phyloP scores from a whole-genome alignment of 306 rosid genomes.

The Cajanus cajan region DNA sequence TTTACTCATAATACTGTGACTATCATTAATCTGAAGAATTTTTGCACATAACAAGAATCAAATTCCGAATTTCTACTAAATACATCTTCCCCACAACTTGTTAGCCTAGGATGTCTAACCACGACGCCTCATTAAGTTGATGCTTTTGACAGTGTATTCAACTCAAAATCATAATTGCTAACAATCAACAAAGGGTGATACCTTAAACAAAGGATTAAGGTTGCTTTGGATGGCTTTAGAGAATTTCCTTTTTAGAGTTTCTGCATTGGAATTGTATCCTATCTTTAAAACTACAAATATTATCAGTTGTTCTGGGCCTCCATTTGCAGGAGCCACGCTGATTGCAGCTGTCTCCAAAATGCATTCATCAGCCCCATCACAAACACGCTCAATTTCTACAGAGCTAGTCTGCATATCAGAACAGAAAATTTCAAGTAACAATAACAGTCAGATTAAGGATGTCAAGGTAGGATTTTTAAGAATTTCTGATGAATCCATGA shows the following conservation, averaged over 20 bases:
- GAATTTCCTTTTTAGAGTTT: conserved; percentile 52
- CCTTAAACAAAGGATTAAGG: conserved; percentile 92
- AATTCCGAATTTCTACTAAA: no score
- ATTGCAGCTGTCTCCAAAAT: conserved; percentile 79
- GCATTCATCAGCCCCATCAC: conserved; percentile 69
- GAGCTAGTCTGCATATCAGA: conserved; percentile 62
- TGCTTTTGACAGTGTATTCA: neutral
- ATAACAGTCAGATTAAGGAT: conserved; percentile 3
- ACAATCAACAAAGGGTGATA: conserved; percentile 10
- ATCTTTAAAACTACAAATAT: conserved; percentile 61
- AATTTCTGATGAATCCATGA: neutral
- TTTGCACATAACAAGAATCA: no score
- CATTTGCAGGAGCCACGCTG: conserved; percentile 55
- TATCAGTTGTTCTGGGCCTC: conserved; percentile 84
- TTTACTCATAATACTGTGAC: no score
- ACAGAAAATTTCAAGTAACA: conserved; percentile 18
- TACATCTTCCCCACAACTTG: no score
- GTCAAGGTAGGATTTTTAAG: neutral
- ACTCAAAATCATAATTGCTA: neutral
- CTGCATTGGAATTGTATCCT: conserved; percentile 47
- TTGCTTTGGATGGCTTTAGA: conserved; percentile 73
- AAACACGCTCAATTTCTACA: conserved; percentile 76
- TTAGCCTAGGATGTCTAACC: no score
- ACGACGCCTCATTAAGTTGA: neutral
- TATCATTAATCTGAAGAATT: no score